Conservation (phyloP, 192 early-diverging fungal genomes). For the Anaeromyces robustus region DNA sequence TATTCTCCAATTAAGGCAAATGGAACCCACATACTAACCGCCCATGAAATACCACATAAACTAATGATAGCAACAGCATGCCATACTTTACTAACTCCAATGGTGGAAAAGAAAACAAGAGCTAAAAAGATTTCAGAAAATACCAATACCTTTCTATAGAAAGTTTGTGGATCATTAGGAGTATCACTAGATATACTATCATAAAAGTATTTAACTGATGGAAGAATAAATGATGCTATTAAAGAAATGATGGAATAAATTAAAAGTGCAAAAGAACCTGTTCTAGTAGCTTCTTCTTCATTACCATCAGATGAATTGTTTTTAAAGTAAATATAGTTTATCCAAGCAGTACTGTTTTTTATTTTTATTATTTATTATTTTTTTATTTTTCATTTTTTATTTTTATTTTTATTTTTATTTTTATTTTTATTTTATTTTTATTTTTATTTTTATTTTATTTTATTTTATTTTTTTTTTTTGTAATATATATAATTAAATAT, state of each 20-base stretch:
- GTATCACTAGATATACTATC: constrained; percentile 14
- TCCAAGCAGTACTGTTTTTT: constrained; percentile 56
- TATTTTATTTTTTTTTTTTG: too few species aligned
- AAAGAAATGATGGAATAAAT: constrained; percentile 60
- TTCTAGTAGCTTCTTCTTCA: constrained; percentile 40
- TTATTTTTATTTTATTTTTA: too few species aligned
- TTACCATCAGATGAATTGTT: background rate
- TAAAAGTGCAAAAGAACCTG: constrained; percentile 75
- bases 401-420: too few species aligned
- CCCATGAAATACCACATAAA: constrained; percentile 69
- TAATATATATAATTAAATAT: too few species aligned
- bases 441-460: too few species aligned
- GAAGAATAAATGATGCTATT: constrained; percentile 36
- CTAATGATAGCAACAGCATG: constrained; percentile 56
- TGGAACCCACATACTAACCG: constrained; percentile 80
- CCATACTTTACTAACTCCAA: constrained; percentile 29
- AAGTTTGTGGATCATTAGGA: constrained; percentile 9
- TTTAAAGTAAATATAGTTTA: constrained; percentile 3
- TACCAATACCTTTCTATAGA: constrained; percentile 41
- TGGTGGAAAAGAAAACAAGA: constrained; percentile 47
- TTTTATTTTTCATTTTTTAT: too few species aligned
- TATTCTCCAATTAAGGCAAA: constrained; percentile 77
- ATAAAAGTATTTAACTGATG: constrained; percentile 20
- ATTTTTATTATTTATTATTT: too few species aligned
- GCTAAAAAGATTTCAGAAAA: constrained; percentile 51